phyloP scores from a whole-genome alignment of 805 yeast genomes.

The Millerozyma acaciae region DNA sequence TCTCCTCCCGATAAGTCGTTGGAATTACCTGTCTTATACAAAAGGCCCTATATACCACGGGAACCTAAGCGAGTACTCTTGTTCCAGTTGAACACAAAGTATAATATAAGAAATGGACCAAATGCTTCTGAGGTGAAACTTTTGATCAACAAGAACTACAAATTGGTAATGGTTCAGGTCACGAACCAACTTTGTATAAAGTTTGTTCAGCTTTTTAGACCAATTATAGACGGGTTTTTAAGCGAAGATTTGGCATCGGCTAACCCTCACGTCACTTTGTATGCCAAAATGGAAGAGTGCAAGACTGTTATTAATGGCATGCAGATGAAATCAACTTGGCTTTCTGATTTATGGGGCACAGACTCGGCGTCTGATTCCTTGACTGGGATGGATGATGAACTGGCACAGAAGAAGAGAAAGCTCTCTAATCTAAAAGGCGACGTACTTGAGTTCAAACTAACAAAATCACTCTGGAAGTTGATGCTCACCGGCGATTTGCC shows the following conservation, averaged over 20 bases:
- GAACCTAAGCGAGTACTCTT: slow-evolving; percentile 32
- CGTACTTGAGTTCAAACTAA: slow-evolving; percentile 40
- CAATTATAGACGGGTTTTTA: slow-evolving; percentile 13
- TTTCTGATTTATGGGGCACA: slow-evolving; percentile 18
- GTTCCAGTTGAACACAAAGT: slow-evolving; percentile 25
- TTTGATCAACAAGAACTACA: slow-evolving; percentile 24
- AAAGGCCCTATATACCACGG: slow-evolving; percentile 28
- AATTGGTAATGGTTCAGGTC: slow-evolving; percentile 23
- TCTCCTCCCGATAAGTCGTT: slow-evolving; percentile 13
- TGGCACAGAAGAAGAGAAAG: slow-evolving; percentile 11
- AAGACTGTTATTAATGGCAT: slow-evolving; percentile 31
- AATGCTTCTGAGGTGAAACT: slow-evolving; percentile 28
- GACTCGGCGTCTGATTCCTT: background rate
- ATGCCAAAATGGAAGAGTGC: slow-evolving; percentile 25
- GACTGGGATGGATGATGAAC: background rate
- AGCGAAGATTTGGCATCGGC: slow-evolving; percentile 13
- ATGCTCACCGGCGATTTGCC: slow-evolving; percentile 18
- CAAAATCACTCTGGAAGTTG: slow-evolving; percentile 42
- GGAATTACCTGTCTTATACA: slow-evolving; percentile 21
- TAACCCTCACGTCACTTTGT: slow-evolving; percentile 15
- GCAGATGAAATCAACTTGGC: slow-evolving; percentile 33
- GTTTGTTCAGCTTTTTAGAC: slow-evolving; percentile 22
- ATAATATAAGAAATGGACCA: slow-evolving; percentile 4
- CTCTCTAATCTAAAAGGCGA: slow-evolving; percentile 22
- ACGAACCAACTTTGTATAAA: slow-evolving; percentile 20